Base-by-base conservation (phyloP, 2,329 filamentous ascomycete genomes). In the Fusarium veterinarium region DNA sequence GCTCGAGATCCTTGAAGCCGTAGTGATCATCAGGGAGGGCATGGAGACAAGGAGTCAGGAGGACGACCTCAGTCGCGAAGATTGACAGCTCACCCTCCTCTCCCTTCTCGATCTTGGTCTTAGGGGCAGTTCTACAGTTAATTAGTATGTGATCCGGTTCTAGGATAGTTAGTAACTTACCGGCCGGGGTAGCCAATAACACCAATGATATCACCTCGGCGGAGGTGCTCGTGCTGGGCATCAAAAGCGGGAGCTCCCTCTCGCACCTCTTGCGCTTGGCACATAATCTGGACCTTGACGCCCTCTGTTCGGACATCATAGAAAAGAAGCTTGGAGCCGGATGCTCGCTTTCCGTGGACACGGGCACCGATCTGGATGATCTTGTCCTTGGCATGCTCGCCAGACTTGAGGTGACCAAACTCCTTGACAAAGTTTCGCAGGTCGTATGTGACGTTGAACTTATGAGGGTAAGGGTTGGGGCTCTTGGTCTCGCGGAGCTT, bases 1-100 rank as follows among this genome's bases (percentile, higher is more conserved):
- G 93, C 84, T 99, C 96, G 80, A 95, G 90, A 81, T 98, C 95
- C 88, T 97, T 95, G 87, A 98, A 95, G 71, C 95, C 95, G 81
- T 94, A 98, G 84, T 95, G 92, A 83, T 96, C 94, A 69, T 93
- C 92, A 63, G 96, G 96, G 75, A 84, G 75, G 31, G 76, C 76
- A 40, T 97, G 95, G 79, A 99, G 84, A 83, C 95, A 98, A 13
- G 96, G 96, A 1, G 95, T 92, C 69, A 99, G 88, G 49, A 98
- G 91, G 45, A 92, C 86, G 73, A 99, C 88, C 83, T 98, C 92
- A 57, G 89, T 91, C 3, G 96, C 96, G 79, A 97, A 97, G 81
- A 99, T 94, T 45, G 94, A 97, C 57, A 99, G 89, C 84, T 99
- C 95, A 73, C 96, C 96, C 63, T 83, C 77, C 46, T 77, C 82